These are phyloP conservation scores for Tolypocladium tundrense DNA, from an alignment of 2,329 filamentous ascomycete species.

Conservation along the genomic window DNA sequence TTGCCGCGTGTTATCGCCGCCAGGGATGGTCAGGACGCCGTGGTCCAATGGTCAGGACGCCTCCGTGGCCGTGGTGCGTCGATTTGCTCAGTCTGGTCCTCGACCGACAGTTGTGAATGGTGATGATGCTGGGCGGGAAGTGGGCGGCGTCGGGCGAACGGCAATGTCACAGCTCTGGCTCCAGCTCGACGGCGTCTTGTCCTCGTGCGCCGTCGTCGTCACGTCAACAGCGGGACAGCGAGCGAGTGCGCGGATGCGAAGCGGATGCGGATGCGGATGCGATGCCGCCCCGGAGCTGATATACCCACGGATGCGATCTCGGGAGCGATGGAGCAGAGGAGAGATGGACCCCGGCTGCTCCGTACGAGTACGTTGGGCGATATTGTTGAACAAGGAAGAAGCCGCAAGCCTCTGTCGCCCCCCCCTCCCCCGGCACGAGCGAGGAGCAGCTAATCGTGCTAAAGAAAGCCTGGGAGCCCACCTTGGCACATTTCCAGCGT, in stretches of 20 bases:
- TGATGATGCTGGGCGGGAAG: not conserved
- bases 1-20: not conserved
- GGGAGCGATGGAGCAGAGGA: not conserved
- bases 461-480: not conserved
- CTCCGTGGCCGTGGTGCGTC: not conserved
- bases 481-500: not conserved
- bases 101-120: not conserved
- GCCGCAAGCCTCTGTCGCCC: not conserved
- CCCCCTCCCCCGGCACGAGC: not conserved
- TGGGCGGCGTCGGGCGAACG: not conserved
- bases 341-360: not conserved
- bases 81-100: not conserved
- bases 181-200: not conserved
- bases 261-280: no score
- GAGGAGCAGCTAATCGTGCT: not conserved
- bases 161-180: not conserved
- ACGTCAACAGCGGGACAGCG: not conserved
- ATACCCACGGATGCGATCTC: not conserved
- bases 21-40: not conserved
- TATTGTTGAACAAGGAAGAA: not conserved
- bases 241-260: not conserved
- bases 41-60: not conserved
- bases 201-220: not conserved
- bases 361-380: not conserved
- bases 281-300: not conserved